Base-by-base conservation (phyloP, 768 basidiomycete species). In the Termitomyces sp. region DNA sequence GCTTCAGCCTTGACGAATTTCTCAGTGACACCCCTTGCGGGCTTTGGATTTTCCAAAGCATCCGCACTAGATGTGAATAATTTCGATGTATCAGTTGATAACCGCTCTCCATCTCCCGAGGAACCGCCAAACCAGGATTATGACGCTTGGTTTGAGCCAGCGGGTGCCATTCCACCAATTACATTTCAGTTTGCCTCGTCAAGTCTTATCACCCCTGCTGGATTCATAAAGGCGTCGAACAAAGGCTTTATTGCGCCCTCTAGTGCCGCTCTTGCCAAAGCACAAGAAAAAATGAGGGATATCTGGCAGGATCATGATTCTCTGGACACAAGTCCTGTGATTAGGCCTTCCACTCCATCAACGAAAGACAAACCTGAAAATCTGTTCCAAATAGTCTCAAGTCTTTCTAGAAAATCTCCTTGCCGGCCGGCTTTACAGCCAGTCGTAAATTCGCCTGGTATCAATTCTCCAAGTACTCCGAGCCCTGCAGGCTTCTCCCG, bases 171-270 rank as follows among this genome's bases (percentile, higher is more conserved):
- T 18, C 52, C 71, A 3, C 58, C 68, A 35, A 58, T 65, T n/a
- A 71, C 72, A 6, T 81, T 80, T 64, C 70, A 71, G 59, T 58
- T 73, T 1, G 77, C 79, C 16, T 60, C 66, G 7, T 63, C 68
- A 51, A 60, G 61, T 24, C 18, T 54, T 3, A 44, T 53, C 20
- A 51, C 53, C 50, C 51, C 51, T n/a, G 38, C 57, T 33, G 73
- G 70, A 36, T 72, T 76, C 52, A 65, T 63, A 57, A 72, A 64
- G 48, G 72, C 75, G 12, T 68, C 69, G 3, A 68, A 72, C 12
- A 72, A 77, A 43, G 70, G 72, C n/a, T 61, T 75, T 10, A 64
- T 84, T 20, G 65, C 69, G 14, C 86, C 86, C 1, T 87, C 86
- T 6, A 73, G 71, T 33, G 71, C 71, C 24, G 83, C 87, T 1